A percentile compares a stretch with the other conserved stretches of the same genome.
Conservation (phyloP, 2,329 filamentous ascomycete species). For the Rhynchosporium secalis region DNA sequence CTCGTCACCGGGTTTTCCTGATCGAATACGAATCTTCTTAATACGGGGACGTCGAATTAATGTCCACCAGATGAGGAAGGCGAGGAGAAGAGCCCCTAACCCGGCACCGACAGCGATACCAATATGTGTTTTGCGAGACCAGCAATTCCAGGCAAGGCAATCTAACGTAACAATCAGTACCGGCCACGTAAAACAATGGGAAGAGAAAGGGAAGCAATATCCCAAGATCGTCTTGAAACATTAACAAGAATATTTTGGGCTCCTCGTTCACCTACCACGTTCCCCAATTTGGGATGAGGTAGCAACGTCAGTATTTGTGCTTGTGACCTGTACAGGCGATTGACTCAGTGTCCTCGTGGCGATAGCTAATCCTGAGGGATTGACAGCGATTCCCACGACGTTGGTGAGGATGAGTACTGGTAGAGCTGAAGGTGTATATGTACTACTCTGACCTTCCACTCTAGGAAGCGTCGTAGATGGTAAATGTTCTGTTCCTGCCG, state of each 20-base stretch:
- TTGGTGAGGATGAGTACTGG: slow-evolving; percentile 26
- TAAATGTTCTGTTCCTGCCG: neutral
- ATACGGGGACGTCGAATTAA: neutral
- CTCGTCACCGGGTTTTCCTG: neutral
- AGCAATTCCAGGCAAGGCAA: slow-evolving; percentile 21
- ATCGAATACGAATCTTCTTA: neutral
- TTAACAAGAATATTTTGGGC: too few relatives aligned
- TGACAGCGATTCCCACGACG: slow-evolving; percentile 21
- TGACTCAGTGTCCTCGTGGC: slow-evolving; percentile 23
- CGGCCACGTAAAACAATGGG: too few relatives aligned
- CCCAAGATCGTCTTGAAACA: too few relatives aligned
- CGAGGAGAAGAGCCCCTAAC: slow-evolving; percentile 1
- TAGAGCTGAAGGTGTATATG: neutral
- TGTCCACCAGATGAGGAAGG: slow-evolving; percentile 9
- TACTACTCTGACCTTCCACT: neutral
- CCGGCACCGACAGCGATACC: slow-evolving; percentile 12
- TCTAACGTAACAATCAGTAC: too few relatives aligned
- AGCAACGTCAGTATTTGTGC: neutral
- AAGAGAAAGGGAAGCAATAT: too few relatives aligned
- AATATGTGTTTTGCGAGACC: slow-evolving; percentile 12
- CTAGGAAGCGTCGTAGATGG: slow-evolving; percentile 15
- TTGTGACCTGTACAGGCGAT: neutral
- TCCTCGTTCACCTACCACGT: too few relatives aligned
- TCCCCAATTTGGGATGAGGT: neutral
- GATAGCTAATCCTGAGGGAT: slow-evolving; percentile 10